These are phyloP conservation scores for Cephaloascus fragrans DNA, from an alignment of 805 yeast species.

Conservation along the genomic window DNA sequence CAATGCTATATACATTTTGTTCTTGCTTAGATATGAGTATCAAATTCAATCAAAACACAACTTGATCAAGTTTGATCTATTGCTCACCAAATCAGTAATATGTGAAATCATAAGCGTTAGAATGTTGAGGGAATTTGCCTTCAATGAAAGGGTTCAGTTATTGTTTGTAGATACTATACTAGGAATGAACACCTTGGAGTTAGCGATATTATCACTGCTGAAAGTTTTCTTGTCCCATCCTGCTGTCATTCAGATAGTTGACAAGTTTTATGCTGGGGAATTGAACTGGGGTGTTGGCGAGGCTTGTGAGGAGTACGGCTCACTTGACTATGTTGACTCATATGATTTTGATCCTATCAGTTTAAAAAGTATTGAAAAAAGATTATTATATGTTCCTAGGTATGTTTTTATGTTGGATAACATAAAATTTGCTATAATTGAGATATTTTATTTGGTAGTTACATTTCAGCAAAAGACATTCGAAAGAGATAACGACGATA, in stretches of 20 bases:
- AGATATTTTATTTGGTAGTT: not conserved
- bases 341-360: constrained; percentile 22
- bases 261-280: constrained; percentile 43
- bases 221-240: constrained; percentile 45
- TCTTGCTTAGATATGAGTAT: constrained; percentile 26
- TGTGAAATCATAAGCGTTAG: constrained; percentile 46
- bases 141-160: constrained; percentile 31
- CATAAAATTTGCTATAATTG: constrained; percentile 18
- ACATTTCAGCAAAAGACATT: not conserved
- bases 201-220: constrained; percentile 42
- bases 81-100: constrained; percentile 34
- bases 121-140: constrained; percentile 34
- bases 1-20: constrained; percentile 19
- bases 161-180: constrained; percentile 24
- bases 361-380: constrained; percentile 16
- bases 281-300: constrained; percentile 8
- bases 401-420: constrained; percentile 30
- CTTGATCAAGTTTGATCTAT: constrained; percentile 23
- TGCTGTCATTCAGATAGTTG: constrained; percentile 32
- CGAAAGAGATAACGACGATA: not conserved
- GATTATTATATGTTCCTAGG: constrained; percentile 27
- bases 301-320: too few species aligned
- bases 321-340: not conserved
- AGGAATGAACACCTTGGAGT: constrained; percentile 36
- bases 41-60: constrained; percentile 28